These are phyloP conservation scores for Phytophthora constricta DNA, from an alignment of 352 stramenopile genomes.

Conservation along the genomic window DNA sequence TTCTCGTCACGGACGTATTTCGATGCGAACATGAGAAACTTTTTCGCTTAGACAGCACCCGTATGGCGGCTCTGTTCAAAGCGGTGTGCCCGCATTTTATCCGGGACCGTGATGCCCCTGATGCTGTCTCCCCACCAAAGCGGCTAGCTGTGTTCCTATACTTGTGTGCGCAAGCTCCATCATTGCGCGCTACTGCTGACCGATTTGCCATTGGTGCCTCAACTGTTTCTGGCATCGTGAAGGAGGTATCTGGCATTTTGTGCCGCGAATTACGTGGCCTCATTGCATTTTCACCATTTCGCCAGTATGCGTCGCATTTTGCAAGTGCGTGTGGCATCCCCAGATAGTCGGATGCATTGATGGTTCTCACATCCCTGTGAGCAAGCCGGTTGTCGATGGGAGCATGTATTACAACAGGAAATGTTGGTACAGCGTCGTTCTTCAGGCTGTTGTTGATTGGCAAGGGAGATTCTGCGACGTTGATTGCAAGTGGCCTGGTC, in stretches of 20 bases:
- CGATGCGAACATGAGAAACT: slow-evolving; percentile 3
- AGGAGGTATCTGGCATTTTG: neutral
- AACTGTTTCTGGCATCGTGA: neutral
- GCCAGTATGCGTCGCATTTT: slow-evolving; percentile 3
- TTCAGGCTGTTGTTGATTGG: slow-evolving; percentile 4
- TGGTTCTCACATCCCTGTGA: slow-evolving; percentile 1
- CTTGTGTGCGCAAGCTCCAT: neutral
- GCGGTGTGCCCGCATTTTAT: neutral
- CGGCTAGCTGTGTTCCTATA: neutral
- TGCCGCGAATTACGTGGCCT: neutral
- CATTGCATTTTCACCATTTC: neutral
- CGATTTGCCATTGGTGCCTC: slow-evolving; percentile 4
- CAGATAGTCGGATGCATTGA: slow-evolving; percentile 19
- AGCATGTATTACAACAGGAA: slow-evolving; percentile 14
- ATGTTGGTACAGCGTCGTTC: slow-evolving; percentile 7
- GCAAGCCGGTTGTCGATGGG: neutral
- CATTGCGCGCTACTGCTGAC: neutral
- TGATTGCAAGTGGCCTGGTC: slow-evolving; percentile 3
- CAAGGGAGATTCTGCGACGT: neutral
- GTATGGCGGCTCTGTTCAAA: neutral
- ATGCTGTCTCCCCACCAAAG: neutral
- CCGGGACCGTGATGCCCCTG: neutral
- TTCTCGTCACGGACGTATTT: slow-evolving; percentile 5
- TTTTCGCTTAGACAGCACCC: slow-evolving; percentile 1
- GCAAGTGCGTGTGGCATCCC: neutral